phyloP scores from a whole-genome alignment of 2,329 filamentous ascomycete species.

The Ceratocystis papillata region DNA sequence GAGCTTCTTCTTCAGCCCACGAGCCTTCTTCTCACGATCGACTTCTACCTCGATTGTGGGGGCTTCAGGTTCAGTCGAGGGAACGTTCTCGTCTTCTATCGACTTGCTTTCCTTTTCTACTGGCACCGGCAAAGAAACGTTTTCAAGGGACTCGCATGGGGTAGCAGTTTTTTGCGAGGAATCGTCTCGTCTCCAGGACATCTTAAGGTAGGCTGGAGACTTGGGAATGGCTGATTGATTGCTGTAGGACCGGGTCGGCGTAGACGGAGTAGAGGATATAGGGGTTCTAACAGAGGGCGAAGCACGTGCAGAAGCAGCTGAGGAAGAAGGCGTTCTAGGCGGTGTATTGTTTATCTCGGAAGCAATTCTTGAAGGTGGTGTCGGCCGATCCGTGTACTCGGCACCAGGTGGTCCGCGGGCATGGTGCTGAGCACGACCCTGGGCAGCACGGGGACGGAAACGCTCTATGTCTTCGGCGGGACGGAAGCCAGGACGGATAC shows the following conservation, averaged over 20 bases:
- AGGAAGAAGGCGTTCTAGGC: not conserved
- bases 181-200: slow-evolving; percentile 16
- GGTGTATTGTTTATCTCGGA: not conserved
- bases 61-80: slow-evolving; percentile 11
- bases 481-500: slow-evolving; percentile 82
- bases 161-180: not conserved
- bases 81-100: not conserved
- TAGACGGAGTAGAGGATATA: not conserved
- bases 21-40: slow-evolving; percentile 84
- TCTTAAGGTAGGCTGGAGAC: slow-evolving; percentile 13
- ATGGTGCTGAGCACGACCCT: slow-evolving; percentile 46
- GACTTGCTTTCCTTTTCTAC: not conserved
- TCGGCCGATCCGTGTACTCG: not conserved
- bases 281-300: not conserved
- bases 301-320: not conserved
- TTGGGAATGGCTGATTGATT: not conserved
- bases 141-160: not conserved
- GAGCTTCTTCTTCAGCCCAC: slow-evolving; percentile 86
- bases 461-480: slow-evolving; percentile 92
- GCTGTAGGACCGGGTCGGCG: not conserved
- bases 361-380: not conserved
- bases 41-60: slow-evolving; percentile 10
- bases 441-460: slow-evolving; percentile 86
- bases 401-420: slow-evolving; percentile 13
- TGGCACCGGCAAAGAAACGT: not conserved